phyloP scores from a whole-genome alignment of 2,329 filamentous ascomycete species.

The Escovopsis weberi region DNA sequence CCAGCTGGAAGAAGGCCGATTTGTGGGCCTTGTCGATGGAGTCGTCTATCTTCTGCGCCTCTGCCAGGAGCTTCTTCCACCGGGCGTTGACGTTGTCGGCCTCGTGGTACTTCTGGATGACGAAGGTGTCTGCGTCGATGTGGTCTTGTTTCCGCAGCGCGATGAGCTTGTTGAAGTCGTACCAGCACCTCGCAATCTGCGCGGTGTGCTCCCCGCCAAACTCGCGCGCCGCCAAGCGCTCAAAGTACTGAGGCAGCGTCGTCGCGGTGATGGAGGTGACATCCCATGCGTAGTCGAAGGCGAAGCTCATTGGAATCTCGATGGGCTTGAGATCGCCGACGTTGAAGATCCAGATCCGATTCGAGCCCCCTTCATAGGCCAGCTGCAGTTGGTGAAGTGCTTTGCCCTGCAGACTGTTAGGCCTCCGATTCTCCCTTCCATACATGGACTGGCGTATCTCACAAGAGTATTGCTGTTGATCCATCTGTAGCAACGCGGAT shows the following conservation, averaged over 20 bases:
- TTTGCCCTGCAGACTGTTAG: constrained; percentile 15
- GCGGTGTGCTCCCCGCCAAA: constrained; percentile 32
- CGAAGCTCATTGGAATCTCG: constrained; percentile 40
- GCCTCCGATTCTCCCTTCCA: neutral
- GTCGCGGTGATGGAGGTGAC: constrained; percentile 28
- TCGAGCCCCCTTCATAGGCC: constrained; percentile 32
- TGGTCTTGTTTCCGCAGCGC: constrained; percentile 46
- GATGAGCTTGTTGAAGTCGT: constrained; percentile 33
- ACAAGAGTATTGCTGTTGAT: constrained; percentile 47
- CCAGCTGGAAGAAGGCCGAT: constrained; percentile 44
- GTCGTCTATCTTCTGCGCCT: constrained; percentile 30
- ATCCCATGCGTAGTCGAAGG: constrained; percentile 43
- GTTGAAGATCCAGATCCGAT: constrained; percentile 47
- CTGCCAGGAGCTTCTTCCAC: constrained; percentile 33
- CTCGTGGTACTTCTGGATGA: constrained; percentile 44
- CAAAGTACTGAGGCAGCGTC: constrained; percentile 27
- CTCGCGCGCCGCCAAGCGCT: constrained; percentile 32
- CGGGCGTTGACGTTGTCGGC: constrained; percentile 37
- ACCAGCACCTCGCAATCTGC: constrained; percentile 33
- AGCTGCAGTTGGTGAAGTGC: constrained; percentile 38
- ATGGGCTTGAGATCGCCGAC: constrained; percentile 47
- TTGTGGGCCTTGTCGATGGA: constrained; percentile 27
- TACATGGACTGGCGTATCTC: neutral
- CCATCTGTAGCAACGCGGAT: constrained; percentile 45
- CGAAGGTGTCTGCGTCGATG: constrained; percentile 41